Evolutionary conservation across 768 basidiomycete species (phyloP).

Genomic region (Boletus reticuloceps): DNA sequence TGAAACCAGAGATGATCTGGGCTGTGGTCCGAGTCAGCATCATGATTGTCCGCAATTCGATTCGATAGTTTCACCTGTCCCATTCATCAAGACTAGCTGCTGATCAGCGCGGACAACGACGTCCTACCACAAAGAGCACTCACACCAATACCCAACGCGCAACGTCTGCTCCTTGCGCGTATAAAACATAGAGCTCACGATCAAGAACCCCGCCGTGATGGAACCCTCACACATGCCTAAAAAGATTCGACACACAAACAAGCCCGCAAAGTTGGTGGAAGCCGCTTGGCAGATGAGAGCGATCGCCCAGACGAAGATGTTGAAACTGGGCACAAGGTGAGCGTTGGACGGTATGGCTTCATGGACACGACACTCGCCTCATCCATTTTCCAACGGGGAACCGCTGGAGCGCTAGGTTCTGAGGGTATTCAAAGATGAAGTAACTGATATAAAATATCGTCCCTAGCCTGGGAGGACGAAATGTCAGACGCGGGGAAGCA

Average conservation of each 20-base stretch:
- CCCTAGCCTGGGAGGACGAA: slow-evolving; percentile 51
- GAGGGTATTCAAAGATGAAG: slow-evolving; percentile 69
- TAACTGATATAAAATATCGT: slow-evolving; percentile 75
- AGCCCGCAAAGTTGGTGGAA: slow-evolving; percentile 64
- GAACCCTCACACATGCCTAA: slow-evolving; percentile 72
- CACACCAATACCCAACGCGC: slow-evolving; percentile 77
- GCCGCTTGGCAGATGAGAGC: slow-evolving; percentile 63
- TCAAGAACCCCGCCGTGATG: slow-evolving; percentile 75
- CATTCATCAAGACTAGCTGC: slow-evolving; percentile 66
- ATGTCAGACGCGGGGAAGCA: background rate
- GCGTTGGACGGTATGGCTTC: background rate
- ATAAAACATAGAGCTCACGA: slow-evolving; percentile 78
- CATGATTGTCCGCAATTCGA: background rate
- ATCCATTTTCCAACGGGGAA: slow-evolving; percentile 82
- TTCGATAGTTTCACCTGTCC: slow-evolving; percentile 44
- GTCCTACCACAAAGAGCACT: slow-evolving; percentile 22
- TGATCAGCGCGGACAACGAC: background rate
- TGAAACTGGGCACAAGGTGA: slow-evolving; percentile 40
- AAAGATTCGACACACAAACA: slow-evolving; percentile 62
- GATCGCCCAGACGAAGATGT: slow-evolving; percentile 66
- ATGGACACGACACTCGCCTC: slow-evolving; percentile 44
- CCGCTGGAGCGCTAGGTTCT: slow-evolving; percentile 66
- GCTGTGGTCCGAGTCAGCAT: slow-evolving; percentile 37
- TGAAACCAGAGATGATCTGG: slow-evolving; percentile 68
- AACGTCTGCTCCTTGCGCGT: slow-evolving; percentile 67